Base-by-base conservation (phyloP, 1,139 yeast genomes). In the Candida sojae region DNA sequence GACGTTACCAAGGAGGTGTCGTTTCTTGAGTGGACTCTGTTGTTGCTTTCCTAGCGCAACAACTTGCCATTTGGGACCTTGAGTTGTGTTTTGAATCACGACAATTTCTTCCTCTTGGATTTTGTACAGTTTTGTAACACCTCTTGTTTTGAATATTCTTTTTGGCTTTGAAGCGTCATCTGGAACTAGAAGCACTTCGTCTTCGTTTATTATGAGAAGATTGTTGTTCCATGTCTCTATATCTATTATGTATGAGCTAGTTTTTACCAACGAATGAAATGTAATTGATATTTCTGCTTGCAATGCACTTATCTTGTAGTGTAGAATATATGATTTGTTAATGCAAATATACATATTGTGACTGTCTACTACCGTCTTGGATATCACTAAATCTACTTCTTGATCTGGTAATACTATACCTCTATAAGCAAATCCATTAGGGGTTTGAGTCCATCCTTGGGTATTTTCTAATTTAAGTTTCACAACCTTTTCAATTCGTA, bases 401-500 rank as follows among this genome's bases (percentile, higher is more conserved):
- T 26, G 29, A 3, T 6, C 29, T 9, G 43, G 48, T 23, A 44
- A 9, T 3, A 25, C 8, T 21, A 42, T 35, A 7, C 6, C 38
- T 31, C 31, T 11, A 8, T 13, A 42, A 32, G 12, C 21, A 12
- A 41, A 21, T 9, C 32, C 10, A 26, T 26, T 36, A 4, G n/a
- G 11, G 11, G 34, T 25, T 36, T 47, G 48, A 26, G 17, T 26
- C 53, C 53, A 50, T 9, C 53, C 52, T 33, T 45, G 39, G 36
- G 37, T 30, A 25, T 36, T 21, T 23, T 39, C 38, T 13, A 45
- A 11, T 8, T 39, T 39, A 9, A 51, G 25, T 2, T 26, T 44
- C 5, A 45, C 42, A 23, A 48, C 47, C 32, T 55, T 51, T 5
- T 55, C 47, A 1, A 62, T 50, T 42, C 64, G 48, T 39, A 64